Percentiles rank a stretch among this genome's conserved stretches.
These are phyloP conservation scores for Brachypodium distachyon DNA, from an alignment of 202 grass and related monocot genomes.

Conservation along the genomic window DNA sequence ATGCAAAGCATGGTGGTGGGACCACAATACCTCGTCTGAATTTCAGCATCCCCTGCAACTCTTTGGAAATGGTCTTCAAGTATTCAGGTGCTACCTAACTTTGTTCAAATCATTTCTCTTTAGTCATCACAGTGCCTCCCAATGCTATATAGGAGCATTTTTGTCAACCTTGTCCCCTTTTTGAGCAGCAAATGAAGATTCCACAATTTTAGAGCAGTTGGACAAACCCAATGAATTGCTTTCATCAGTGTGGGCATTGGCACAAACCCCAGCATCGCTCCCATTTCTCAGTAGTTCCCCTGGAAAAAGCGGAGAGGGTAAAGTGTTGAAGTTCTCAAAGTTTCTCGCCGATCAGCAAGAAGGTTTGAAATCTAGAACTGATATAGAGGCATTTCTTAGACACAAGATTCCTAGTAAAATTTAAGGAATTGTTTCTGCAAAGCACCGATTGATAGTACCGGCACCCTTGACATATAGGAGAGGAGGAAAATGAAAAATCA, in stretches of 20 bases:
- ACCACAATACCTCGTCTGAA: conserved; percentile 89
- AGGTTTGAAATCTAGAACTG: conserved; percentile 24
- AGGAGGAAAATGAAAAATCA: background rate
- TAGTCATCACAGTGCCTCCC: background rate
- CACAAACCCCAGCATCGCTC: conserved; percentile 37
- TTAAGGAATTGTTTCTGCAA: conserved; percentile 21
- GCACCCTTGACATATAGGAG: background rate
- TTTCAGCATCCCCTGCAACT: conserved; percentile 84
- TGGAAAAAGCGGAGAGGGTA: conserved; percentile 25
- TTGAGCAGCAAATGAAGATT: conserved; percentile 40
- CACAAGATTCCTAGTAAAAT: conserved; percentile 58
- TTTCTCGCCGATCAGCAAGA: conserved; percentile 57
- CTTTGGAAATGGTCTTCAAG: conserved; percentile 58
- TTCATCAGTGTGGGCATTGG: conserved; percentile 67
- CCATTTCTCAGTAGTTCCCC: conserved; percentile 4
- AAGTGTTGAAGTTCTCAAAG: conserved; percentile 55
- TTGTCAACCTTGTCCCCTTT: conserved; percentile 2
- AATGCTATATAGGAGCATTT: background rate
- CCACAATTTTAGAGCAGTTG: conserved; percentile 42
- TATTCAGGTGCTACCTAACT: conserved; percentile 53
- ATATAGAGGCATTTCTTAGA: conserved; percentile 37
- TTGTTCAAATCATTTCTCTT: conserved; percentile 10
- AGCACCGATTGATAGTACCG: background rate
- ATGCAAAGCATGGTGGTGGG: conserved; percentile 87
- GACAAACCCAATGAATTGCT: conserved; percentile 72